A percentile compares a stretch with the other conserved stretches of the same genome.
phyloP scores from a whole-genome alignment of 768 basidiomycete genomes.

The Boletus vermiculosoides region DNA sequence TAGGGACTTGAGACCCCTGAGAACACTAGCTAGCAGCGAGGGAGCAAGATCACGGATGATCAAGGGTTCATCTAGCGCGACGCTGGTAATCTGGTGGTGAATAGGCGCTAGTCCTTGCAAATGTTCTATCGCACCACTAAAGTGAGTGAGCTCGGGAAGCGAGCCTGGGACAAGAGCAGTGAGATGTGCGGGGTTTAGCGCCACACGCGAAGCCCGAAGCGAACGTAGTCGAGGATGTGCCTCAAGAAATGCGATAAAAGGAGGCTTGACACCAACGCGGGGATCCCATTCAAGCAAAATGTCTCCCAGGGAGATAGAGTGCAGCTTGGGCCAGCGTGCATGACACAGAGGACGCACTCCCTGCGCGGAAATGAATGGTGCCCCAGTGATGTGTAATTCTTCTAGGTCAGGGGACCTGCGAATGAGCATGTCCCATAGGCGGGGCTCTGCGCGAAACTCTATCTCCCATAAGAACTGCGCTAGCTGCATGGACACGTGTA shows the following conservation, averaged over 20 bases:
- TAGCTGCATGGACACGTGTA: background rate
- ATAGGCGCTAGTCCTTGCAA: conserved; percentile 56
- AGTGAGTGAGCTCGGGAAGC: conserved; percentile 52
- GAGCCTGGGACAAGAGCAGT: conserved; percentile 45
- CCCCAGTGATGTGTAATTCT: conserved; percentile 49
- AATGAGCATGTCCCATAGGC: conserved; percentile 71
- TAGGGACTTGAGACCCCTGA: conserved; percentile 55
- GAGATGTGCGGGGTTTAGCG: conserved; percentile 53
- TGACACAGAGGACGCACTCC: conserved; percentile 50
- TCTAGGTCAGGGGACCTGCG: conserved; percentile 62
- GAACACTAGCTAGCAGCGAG: conserved; percentile 55
- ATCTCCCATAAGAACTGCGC: conserved; percentile 2
- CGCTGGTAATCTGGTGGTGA: conserved; percentile 48
- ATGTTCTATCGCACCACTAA: conserved; percentile 67
- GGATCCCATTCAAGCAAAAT: conserved; percentile 57
- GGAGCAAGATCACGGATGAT: conserved; percentile 67
- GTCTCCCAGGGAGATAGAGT: conserved; percentile 61
- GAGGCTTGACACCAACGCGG: conserved; percentile 45
- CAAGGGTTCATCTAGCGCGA: conserved; percentile 65
- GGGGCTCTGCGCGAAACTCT: conserved; percentile 27
- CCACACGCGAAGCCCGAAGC: conserved; percentile 52
- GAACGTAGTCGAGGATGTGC: conserved; percentile 54
- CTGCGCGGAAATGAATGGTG: conserved; percentile 39
- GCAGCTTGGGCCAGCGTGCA: conserved; percentile 68
- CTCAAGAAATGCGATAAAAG: conserved; percentile 68